Conservation (phyloP, 83 land plant genomes). For the Thuja plicata region DNA sequence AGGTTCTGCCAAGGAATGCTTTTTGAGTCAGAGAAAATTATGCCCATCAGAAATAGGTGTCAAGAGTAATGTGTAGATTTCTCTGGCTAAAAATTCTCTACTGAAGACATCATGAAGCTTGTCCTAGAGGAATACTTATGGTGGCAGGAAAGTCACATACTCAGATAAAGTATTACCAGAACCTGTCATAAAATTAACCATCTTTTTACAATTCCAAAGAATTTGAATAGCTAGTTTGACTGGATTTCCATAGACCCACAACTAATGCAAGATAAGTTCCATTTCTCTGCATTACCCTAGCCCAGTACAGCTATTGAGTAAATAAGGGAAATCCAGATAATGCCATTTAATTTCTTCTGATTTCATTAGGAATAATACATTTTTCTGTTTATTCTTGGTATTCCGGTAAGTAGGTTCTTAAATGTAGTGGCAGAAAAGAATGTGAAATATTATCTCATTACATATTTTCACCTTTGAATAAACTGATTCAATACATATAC, state of each 20-base stretch:
- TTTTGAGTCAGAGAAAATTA: not conserved
- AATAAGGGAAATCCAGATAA: not conserved
- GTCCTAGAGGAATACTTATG: constrained; percentile 5
- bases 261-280: not conserved
- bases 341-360: not conserved
- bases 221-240: not conserved
- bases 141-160: not conserved
- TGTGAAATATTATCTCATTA: not conserved
- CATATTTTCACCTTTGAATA: not conserved
- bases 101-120: not conserved
- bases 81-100: not conserved
- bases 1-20: not conserved
- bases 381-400: not conserved
- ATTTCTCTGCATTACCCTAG: not conserved
- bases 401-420: not conserved
- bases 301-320: not conserved
- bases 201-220: not conserved
- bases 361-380: not conserved
- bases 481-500: not conserved
- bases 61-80: not conserved
- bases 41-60: not conserved
- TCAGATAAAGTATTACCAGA: not conserved
- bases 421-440: not conserved
- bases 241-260: not conserved
- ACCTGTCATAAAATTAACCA: not conserved